These are phyloP conservation scores for Penicillium coffeae DNA, from an alignment of 495 filamentous ascomycete species.

Conservation along the genomic window DNA sequence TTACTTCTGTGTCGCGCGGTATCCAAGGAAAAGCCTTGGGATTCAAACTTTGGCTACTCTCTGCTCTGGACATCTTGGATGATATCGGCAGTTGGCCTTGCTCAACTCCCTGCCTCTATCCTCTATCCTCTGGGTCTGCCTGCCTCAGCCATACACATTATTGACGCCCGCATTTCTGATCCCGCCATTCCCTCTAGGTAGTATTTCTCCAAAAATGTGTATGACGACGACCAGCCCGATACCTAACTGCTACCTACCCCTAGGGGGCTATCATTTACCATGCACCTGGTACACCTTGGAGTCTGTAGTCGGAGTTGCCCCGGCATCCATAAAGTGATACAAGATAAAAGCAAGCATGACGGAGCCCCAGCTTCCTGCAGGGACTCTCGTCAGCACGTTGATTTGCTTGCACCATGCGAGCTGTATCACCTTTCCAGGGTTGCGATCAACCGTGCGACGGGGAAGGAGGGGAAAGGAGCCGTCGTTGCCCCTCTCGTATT, in stretches of 20 bases:
- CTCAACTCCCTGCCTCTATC: background rate
- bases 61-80: background rate
- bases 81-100: background rate
- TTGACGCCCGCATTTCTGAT: constrained; percentile 23
- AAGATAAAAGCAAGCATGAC: constrained; percentile 2
- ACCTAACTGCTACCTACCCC: constrained; percentile 1
- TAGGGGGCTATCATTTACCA: constrained; percentile 6
- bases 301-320: constrained; percentile 2
- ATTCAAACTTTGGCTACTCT: too few relatives aligned
- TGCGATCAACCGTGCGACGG: constrained; percentile 5
- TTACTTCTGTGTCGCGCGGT: background rate
- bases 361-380: constrained; percentile 8
- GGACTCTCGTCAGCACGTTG: background rate
- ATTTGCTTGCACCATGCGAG: constrained; percentile 17
- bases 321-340: too few relatives aligned
- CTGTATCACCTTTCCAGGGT: constrained; percentile 13
- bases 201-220: constrained; percentile 17
- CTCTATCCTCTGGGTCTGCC: too few relatives aligned
- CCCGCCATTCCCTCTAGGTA: constrained; percentile 2
- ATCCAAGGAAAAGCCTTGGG: too few relatives aligned
- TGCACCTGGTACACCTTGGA: background rate
- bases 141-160: too few relatives aligned
- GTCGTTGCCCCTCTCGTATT: constrained; percentile 13
- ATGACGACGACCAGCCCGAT: constrained; percentile 33
- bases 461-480: constrained; percentile 1